phyloP scores from a whole-genome alignment of 164 flowering plant genomes.

The Vitis amurensis region DNA sequence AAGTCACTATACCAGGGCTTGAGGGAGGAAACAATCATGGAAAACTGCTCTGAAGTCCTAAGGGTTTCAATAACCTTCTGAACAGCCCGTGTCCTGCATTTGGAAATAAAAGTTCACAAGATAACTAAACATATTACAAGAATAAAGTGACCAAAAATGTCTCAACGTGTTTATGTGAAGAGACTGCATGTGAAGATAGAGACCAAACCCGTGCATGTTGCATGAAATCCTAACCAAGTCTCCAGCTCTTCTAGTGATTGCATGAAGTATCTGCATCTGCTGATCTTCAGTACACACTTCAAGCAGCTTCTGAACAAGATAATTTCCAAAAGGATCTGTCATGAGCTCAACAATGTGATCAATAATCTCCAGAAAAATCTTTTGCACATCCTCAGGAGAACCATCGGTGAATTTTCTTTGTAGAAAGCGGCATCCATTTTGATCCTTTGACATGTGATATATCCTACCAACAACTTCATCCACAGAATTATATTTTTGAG shows the following conservation, averaged over 20 bases:
- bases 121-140: not conserved
- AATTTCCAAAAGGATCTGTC: conserved; percentile 79
- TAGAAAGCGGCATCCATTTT: conserved; percentile 72
- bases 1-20: conserved; percentile 54
- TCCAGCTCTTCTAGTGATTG: conserved; percentile 45
- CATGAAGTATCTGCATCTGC: conserved; percentile 44
- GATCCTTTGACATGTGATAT: conserved; percentile 63
- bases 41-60: conserved; percentile 53
- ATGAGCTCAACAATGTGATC: conserved; percentile 69
- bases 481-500: conserved; percentile 43
- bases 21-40: conserved; percentile 53
- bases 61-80: conserved; percentile 76
- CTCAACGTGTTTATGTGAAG: too few relatives aligned
- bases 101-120: conserved; percentile 1
- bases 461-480: conserved; percentile 53
- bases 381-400: conserved; percentile 43
- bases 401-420: conserved; percentile 64
- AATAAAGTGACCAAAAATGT: not conserved
- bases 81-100: conserved; percentile 70
- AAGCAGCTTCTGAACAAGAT: conserved; percentile 77
- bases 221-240: conserved; percentile 56
- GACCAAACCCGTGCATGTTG: conserved; percentile 64
- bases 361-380: conserved; percentile 58
- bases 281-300: conserved; percentile 71
- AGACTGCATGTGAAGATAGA: conserved; percentile 9